Evolutionary conservation across 257 asterid species (phyloP).

Genomic region (Lycium barbarum): DNA sequence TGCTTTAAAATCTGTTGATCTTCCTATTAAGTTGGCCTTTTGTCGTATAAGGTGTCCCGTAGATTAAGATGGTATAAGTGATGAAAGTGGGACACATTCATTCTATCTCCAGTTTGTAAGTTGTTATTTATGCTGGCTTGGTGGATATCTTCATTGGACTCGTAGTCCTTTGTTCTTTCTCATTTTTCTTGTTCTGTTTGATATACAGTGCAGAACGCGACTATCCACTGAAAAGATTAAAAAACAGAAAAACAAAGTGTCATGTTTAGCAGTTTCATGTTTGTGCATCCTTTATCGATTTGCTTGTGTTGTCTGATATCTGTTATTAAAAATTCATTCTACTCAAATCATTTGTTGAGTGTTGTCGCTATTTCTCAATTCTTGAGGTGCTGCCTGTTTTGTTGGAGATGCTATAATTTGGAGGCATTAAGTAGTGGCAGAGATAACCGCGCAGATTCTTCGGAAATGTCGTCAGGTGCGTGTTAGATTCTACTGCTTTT

Average conservation of each 20-base stretch:
- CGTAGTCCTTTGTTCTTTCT: constrained; percentile 18
- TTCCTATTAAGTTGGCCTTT: constrained; percentile 24
- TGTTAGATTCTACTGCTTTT: too few species aligned
- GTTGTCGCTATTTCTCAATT: background rate
- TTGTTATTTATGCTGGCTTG: constrained; percentile 28
- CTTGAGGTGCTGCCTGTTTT: background rate
- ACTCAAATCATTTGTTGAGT: background rate
- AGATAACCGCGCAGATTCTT: background rate
- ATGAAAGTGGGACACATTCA: constrained; percentile 20
- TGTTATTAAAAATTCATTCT: background rate
- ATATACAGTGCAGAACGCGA: background rate
- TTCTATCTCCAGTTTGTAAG: constrained; percentile 30
- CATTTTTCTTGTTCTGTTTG: background rate
- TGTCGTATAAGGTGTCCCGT: constrained; percentile 26
- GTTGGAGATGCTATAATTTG: background rate
- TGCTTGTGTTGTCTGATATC: background rate
- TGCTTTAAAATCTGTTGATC: constrained; percentile 29
- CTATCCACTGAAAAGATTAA: background rate
- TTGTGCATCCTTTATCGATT: background rate
- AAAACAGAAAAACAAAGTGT: background rate
- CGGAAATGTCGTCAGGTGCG: background rate
- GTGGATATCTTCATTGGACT: constrained; percentile 25
- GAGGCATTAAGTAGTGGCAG: background rate
- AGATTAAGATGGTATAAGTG: constrained; percentile 21
- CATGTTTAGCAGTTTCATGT: background rate